phyloP scores from a whole-genome alignment of 257 asterid species.

The Fraxinus excelsior region DNA sequence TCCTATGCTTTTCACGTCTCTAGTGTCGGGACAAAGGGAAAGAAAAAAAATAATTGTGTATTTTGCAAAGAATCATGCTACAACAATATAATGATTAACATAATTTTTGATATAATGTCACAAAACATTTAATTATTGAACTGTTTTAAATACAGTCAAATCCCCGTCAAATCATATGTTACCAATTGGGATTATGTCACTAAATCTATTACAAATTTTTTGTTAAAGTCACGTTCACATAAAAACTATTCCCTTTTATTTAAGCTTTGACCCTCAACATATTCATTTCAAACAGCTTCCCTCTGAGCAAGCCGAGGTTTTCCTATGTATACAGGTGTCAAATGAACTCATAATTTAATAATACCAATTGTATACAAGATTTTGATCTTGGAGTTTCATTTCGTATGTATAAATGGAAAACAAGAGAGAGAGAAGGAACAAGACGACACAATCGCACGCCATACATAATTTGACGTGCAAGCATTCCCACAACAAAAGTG shows the following conservation, averaged over 20 bases:
- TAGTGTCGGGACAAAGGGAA: constrained; percentile 20
- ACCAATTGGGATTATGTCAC: too few species aligned
- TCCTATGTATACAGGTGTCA: constrained; percentile 31
- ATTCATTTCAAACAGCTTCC: constrained; percentile 22
- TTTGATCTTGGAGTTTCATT: background rate
- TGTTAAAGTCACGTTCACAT: too few species aligned
- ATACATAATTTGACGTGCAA: too few species aligned
- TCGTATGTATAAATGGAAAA: background rate
- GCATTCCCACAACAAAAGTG: background rate
- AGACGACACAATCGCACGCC: background rate
- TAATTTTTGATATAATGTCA: too few species aligned
- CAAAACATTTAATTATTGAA: too few species aligned
- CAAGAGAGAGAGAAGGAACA: background rate
- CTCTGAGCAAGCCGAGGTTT: constrained; percentile 34
- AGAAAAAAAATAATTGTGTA: constrained; percentile 27
- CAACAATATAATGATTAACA: too few species aligned
- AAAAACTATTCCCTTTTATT: constrained; percentile 7
- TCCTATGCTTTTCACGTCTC: constrained; percentile 38
- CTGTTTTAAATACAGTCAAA: too few species aligned
- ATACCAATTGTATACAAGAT: background rate
- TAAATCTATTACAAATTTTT: too few species aligned
- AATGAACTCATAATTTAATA: background rate
- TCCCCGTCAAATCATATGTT: too few species aligned
- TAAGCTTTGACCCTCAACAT: constrained; percentile 23
- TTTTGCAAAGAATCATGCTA: background rate